phyloP scores from a whole-genome alignment of 73 alveolate species.

The Paramecium pentaurelia region DNA sequence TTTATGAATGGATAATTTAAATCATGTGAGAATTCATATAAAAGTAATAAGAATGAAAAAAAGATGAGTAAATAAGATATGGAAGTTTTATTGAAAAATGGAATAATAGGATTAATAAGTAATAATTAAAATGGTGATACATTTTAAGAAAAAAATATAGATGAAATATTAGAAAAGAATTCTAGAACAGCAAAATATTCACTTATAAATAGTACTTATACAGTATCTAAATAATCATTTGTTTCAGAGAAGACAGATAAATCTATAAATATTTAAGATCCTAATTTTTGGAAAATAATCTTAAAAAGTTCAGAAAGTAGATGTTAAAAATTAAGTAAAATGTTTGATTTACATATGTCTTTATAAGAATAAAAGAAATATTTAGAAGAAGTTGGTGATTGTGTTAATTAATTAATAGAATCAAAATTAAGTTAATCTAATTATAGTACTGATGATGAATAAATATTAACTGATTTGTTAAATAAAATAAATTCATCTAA shows the following conservation, averaged over 20 bases:
- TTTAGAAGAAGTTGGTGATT: conserved; percentile 65
- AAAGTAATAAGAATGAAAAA: conserved; percentile 15
- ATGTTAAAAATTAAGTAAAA: conserved; percentile 61
- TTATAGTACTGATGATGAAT: conserved; percentile 74
- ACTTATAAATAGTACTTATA: conserved; percentile 73
- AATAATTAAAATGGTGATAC: conserved; percentile 64
- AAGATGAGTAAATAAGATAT: conserved; percentile 78
- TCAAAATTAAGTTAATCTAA: conserved; percentile 58
- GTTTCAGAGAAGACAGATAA: conserved; percentile 76
- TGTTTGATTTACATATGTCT: conserved; percentile 42
- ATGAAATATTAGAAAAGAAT: conserved; percentile 72
- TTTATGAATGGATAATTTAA: conserved; percentile 81
- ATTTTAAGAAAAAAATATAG: conserved; percentile 73
- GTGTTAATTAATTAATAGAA: conserved; percentile 65
- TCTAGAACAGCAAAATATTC: conserved; percentile 65
- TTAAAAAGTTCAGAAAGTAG: conserved; percentile 65
- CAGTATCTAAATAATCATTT: conserved; percentile 76
- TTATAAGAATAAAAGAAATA: conserved; percentile 61
- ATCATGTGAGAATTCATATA: conserved; percentile 43
- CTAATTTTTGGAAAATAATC: conserved; percentile 85
- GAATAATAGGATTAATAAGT: conserved; percentile 81
- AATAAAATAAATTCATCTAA: conserved; percentile 54
- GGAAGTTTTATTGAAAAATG: conserved; percentile 80
- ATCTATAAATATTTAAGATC: conserved; percentile 75
- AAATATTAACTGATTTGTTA: conserved; percentile 58